Base-by-base conservation (phyloP, 805 yeast species). In the Yarrowia sp. region DNA sequence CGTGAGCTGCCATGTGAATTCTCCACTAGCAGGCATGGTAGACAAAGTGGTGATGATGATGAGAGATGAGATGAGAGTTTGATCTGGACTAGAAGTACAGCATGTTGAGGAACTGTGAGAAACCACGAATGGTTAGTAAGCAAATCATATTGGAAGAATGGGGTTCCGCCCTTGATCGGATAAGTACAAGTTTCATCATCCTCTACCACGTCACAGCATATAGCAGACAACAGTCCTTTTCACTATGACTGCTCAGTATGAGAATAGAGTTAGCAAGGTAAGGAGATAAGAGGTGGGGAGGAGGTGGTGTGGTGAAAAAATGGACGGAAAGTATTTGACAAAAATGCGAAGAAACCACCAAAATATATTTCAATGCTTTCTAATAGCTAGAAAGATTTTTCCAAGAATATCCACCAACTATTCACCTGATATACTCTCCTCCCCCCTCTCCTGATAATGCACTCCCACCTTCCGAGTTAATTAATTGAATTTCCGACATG, bases 1-100 rank as follows among this genome's bases (percentile, higher is more conserved):
- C 4, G 46, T 41, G n/a, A 55, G 36, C 14, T 55, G 61, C 61
- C 61, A 55, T 35, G 61, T 22, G 61, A 55, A 55, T 15, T 36
- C 12, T 53, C 58, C 58, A 38, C 42, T 38, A 16, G 58, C 26
- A 5, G 43, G 41, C 61, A 55, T 55, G 12, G 9, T 41, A 12
- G 9, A 26, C 1, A 19, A 3, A 41, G 50, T 43, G 56, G 15
- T 14, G 32, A 8, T 41, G n/a, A 19, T 14, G 32, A 8, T 41
- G n/a, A 19, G 7, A 12, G 8, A 16, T 26, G 32, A 26, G 32
- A 26, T 26, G 32, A 26, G 32, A 26, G 32, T 26, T 26, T 26
- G 32, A 26, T 26, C 32, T 26, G 32, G 32, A 19, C 19, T 19
- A 19, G 19, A 19, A 19, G 19, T 19, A 19, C 19, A 19, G 19